These are phyloP conservation scores for Dendryphion nanum DNA, from an alignment of 2,329 filamentous ascomycete species.

Conservation along the genomic window DNA sequence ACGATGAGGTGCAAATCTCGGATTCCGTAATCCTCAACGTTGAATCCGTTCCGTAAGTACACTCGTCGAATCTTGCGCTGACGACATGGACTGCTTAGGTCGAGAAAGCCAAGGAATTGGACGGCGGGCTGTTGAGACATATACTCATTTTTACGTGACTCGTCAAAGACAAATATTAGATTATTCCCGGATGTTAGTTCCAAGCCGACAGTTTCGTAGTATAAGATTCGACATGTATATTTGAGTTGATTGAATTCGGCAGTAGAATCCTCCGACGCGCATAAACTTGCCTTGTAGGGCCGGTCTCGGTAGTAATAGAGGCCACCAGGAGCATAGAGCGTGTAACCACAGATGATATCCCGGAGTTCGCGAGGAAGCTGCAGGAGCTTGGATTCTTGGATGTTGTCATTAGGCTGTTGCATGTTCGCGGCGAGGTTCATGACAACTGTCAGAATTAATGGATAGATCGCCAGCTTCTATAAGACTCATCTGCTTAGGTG, in stretches of 20 bases:
- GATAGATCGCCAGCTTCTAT: too few species aligned
- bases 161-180: neutral
- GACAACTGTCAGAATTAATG: too few species aligned
- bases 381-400: neutral
- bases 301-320: neutral
- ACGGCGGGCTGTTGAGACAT: neutral
- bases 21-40: neutral
- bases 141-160: neutral
- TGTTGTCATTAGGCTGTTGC: too few species aligned
- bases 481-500: too few species aligned
- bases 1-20: neutral
- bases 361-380: conserved; percentile 1
- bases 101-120: neutral
- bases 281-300: neutral
- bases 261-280: neutral
- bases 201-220: neutral
- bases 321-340: neutral
- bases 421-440: neutral
- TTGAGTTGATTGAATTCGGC: neutral
- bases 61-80: neutral
- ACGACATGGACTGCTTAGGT: neutral
- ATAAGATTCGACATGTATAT: neutral
- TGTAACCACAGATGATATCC: neutral
- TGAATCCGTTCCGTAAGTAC: neutral
- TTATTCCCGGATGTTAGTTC: neutral